These are phyloP conservation scores for Pichia manshurica DNA, from an alignment of 805 yeast species.

Conservation along the genomic window DNA sequence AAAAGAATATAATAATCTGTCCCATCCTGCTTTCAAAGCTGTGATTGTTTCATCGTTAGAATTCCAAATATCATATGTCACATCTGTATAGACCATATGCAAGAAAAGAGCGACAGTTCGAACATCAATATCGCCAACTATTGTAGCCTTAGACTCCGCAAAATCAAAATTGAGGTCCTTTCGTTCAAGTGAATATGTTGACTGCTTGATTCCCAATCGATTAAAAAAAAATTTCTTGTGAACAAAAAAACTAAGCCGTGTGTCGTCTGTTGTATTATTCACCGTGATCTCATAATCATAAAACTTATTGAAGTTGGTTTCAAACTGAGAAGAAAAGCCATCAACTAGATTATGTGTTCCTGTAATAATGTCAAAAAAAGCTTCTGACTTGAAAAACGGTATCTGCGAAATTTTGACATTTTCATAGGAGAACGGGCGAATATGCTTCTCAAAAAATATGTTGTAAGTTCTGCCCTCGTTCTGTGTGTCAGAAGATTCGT, in stretches of 20 bases:
- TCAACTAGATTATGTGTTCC: background rate
- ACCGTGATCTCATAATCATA: slow-evolving; percentile 13
- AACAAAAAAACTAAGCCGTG: slow-evolving; percentile 10
- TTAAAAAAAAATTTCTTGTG: slow-evolving; percentile 12
- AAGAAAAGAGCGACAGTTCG: slow-evolving; percentile 35
- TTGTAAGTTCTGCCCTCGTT: background rate
- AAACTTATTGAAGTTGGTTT: slow-evolving; percentile 10
- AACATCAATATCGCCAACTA: slow-evolving; percentile 23
- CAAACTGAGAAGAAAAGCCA: background rate
- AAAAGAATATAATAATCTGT: slow-evolving; percentile 11
- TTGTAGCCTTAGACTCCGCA: slow-evolving; percentile 1
- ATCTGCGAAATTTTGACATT: background rate
- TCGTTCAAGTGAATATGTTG: slow-evolving; percentile 9
- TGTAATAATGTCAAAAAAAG: background rate
- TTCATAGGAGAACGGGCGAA: background rate
- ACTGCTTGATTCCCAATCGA: slow-evolving; percentile 7
- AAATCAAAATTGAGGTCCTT: slow-evolving; percentile 14
- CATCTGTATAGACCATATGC: slow-evolving; percentile 48
- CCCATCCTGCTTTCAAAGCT: slow-evolving; percentile 11
- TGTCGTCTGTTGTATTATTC: background rate
- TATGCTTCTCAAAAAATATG: background rate
- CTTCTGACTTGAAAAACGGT: slow-evolving; percentile 2
- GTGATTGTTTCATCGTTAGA: slow-evolving; percentile 8
- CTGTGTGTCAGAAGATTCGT: background rate
- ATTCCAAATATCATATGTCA: slow-evolving; percentile 42